Percentiles rank a stretch among this genome's conserved stretches.
Conservation (phyloP, 257 asterid species). For the Capsicum pubescens region DNA sequence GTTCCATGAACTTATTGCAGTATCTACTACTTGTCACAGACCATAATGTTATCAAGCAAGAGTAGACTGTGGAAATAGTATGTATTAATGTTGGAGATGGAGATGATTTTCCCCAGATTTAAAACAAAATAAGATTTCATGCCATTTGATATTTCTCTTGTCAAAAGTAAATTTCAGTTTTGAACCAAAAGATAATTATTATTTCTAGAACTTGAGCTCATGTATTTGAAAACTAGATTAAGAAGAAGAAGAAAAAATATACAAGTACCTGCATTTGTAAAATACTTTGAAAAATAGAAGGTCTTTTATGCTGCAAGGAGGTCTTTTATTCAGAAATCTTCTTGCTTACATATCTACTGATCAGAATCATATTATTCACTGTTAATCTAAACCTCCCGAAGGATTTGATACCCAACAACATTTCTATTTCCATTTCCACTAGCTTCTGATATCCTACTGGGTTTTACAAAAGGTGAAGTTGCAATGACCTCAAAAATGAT, state of each 20-base stretch:
- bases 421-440: slow-evolving; percentile 42
- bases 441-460: slow-evolving; percentile 48
- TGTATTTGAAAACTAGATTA: too few species aligned
- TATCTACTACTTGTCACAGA: not conserved
- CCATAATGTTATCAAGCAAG: not conserved
- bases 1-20: not conserved
- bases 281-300: too few species aligned
- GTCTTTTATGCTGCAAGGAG: not conserved
- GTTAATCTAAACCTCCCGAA: slow-evolving; percentile 64
- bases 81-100: too few species aligned
- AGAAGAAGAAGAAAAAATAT: too few species aligned
- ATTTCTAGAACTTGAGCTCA: too few species aligned
- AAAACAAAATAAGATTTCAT: too few species aligned
- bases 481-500: slow-evolving; percentile 24
- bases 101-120: too few species aligned
- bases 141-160: too few species aligned
- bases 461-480: slow-evolving; percentile 57
- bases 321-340: not conserved
- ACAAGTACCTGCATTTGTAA: too few species aligned
- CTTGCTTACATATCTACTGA: not conserved
- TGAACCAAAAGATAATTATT: too few species aligned
- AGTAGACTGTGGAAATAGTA: not conserved
- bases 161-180: too few species aligned
- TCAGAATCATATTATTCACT: slow-evolving; percentile 35
- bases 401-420: slow-evolving; percentile 68